Percentiles rank a stretch among this genome's conserved stretches.
Conservation (phyloP, 306 rosid genomes). For the Pterocarpus santalinus region DNA sequence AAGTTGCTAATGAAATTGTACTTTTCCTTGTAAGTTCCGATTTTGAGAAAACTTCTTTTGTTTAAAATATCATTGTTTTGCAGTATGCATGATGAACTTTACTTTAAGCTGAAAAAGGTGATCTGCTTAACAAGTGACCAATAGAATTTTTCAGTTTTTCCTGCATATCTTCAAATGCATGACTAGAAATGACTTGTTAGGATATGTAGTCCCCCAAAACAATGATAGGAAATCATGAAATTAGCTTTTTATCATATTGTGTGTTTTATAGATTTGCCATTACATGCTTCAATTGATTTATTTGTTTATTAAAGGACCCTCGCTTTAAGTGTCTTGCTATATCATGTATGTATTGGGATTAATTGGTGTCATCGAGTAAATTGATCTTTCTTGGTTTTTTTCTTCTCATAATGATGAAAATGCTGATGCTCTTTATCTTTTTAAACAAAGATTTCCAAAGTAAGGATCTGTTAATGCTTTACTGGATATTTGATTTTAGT, state of each 20-base stretch:
- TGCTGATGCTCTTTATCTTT: background rate
- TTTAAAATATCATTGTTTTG: slow-evolving; percentile 31
- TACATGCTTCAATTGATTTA: slow-evolving; percentile 13
- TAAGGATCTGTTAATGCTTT: slow-evolving; percentile 1
- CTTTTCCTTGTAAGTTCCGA: slow-evolving; percentile 11
- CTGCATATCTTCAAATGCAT: slow-evolving; percentile 17
- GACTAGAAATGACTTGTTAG: slow-evolving; percentile 16
- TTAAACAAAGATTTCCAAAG: slow-evolving; percentile 1
- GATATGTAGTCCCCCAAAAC: background rate
- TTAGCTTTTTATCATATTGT: slow-evolving; percentile 26
- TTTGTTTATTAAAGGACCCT: slow-evolving; percentile 1
- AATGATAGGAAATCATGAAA: slow-evolving; percentile 2
- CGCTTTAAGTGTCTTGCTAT: slow-evolving; percentile 16
- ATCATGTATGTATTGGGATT: background rate
- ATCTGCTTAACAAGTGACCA: slow-evolving; percentile 11
- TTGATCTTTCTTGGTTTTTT: background rate
- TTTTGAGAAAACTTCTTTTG: slow-evolving; percentile 13
- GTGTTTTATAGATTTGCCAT: slow-evolving; percentile 15
- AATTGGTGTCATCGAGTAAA: slow-evolving; percentile 22
- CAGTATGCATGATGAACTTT: slow-evolving; percentile 35
- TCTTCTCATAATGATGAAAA: background rate
- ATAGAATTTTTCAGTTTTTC: slow-evolving; percentile 24
- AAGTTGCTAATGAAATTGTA: slow-evolving; percentile 20
- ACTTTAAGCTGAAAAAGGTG: slow-evolving; percentile 34
- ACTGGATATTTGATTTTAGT: slow-evolving; percentile 18